Base-by-base conservation (phyloP, 306 rosid genomes). In the Alnus glutinosa region DNA sequence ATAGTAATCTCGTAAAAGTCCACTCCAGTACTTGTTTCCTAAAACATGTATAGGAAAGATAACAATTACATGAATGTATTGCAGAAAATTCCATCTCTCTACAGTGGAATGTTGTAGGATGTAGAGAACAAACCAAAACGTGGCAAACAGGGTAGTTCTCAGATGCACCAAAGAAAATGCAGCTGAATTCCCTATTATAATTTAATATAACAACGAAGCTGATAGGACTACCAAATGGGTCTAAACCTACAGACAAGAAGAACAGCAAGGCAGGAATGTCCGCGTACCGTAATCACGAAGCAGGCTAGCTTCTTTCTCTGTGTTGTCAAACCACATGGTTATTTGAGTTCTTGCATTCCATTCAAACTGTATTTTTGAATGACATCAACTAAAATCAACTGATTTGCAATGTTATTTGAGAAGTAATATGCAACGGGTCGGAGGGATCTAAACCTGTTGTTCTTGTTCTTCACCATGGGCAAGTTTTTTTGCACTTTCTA, bases 271-370 rank as follows among this genome's bases (percentile, higher is more conserved):
- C 34, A 57, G 61, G 28, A 49, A 9, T 59, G 55, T 71, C 54
- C 48, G 64, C 82, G 46, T 89, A 94, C 98, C 98, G 7, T 94
- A 94, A 81, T 94, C 96, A 9, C 88, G 95, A 75, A 94, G 98
- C 74, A 94, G 85, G 79, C 98, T 92, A 55, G 98, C 89, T 80
- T 90, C 94, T 61, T 88, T 90, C 57, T 85, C 79, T 30, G 92
- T 69, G 94, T 90, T 94, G 90, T 94, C 98, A 61, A 85, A 90
- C 97, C 98, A 94, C 98, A 94, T 94, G 66, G 98, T 94, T 86
- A 94, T 89, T 86, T 94, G 97, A 59, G 96, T 92, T 88, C 96
- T 92, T 68, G 96, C 97, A 82, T 92, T 94, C 96, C 98, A 94
- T 86, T 94, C 98, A 81, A 77, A 94, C 96, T 90, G 92, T 69